Percentiles rank a stretch among this genome's conserved stretches.
phyloP scores from a whole-genome alignment of 192 early-diverging fungal genomes.

The Neocallimastix lanati region DNA sequence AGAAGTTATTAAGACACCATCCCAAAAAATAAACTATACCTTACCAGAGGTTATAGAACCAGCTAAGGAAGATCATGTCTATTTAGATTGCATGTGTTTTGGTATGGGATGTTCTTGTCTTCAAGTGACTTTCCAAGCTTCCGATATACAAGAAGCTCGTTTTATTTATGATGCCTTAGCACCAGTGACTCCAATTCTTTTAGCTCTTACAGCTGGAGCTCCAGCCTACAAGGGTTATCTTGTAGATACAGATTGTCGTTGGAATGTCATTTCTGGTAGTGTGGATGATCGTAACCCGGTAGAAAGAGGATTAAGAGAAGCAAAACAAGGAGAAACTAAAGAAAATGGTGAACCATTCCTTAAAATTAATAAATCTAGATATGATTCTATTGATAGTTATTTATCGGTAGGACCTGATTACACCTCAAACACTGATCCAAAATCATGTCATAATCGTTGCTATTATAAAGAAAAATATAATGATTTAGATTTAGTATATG shows the following conservation, averaged over 20 bases:
- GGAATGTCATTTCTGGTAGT: conserved; percentile 84
- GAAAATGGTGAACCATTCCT: background rate
- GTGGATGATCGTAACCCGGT: conserved; percentile 86
- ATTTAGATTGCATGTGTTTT: conserved; percentile 98
- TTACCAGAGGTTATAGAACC: background rate
- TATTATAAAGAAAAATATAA: conserved; percentile 74
- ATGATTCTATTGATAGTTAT: conserved; percentile 85
- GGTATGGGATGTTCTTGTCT: conserved; percentile 97
- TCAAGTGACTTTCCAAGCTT: conserved; percentile 94
- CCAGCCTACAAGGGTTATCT: conserved; percentile 89
- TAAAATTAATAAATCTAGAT: conserved; percentile 84
- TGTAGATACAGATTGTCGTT: conserved; percentile 88
- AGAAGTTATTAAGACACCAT: background rate
- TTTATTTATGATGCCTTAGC: conserved; percentile 89
- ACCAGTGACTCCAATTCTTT: conserved; percentile 64
- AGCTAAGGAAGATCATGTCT: conserved; percentile 56
- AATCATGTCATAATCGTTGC: conserved; percentile 3
- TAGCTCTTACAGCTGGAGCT: conserved; percentile 77
- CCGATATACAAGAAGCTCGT: conserved; percentile 77
- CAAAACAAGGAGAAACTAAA: background rate
- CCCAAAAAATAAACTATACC: background rate
- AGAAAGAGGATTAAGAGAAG: conserved; percentile 65
- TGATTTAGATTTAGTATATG: conserved; percentile 67
- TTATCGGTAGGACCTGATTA: conserved; percentile 39
- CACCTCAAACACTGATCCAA: conserved; percentile 11